Evolutionary conservation across 495 filamentous ascomycete genomes (phyloP).

Genomic region (Neurospora terricola): DNA sequence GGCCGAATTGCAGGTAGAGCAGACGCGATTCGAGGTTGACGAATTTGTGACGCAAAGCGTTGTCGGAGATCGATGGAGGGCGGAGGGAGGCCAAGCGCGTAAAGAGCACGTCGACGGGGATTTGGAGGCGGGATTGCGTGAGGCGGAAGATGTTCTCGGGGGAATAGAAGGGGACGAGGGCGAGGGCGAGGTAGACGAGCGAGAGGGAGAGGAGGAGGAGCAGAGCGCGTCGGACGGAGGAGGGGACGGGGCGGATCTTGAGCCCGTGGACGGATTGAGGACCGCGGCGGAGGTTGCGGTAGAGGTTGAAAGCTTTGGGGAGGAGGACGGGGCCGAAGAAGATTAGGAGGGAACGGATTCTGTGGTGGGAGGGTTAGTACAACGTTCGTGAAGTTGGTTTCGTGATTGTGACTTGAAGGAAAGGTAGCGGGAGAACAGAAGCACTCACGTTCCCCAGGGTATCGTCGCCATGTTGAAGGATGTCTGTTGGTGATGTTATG

Average conservation of each 20-base stretch:
- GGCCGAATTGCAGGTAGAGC: slow-evolving; percentile 75
- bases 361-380: slow-evolving; percentile 30
- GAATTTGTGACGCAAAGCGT: slow-evolving; percentile 54
- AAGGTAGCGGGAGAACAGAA: not conserved
- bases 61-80: slow-evolving; percentile 53
- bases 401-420: not conserved
- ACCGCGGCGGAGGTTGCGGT: slow-evolving; percentile 48
- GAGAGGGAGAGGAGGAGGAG: slow-evolving; percentile 48
- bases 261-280: slow-evolving; percentile 31
- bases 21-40: slow-evolving; percentile 60
- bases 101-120: slow-evolving; percentile 76
- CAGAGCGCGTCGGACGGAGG: slow-evolving; percentile 39
- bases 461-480: slow-evolving; percentile 23
- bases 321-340: slow-evolving; percentile 81
- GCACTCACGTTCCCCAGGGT: slow-evolving; percentile 40
- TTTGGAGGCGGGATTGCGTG: slow-evolving; percentile 76
- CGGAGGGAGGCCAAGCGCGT: slow-evolving; percentile 59
- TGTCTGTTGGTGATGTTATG: slow-evolving; percentile 1
- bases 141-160: slow-evolving; percentile 72
- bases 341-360: slow-evolving; percentile 68
- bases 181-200: slow-evolving; percentile 46
- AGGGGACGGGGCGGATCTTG: slow-evolving; percentile 47
- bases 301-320: slow-evolving; percentile 59
- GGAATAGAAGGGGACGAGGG: slow-evolving; percentile 56
- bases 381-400: not conserved